These are phyloP conservation scores for Candida lessepsii DNA, from an alignment of 805 yeast genomes.

Conservation along the genomic window DNA sequence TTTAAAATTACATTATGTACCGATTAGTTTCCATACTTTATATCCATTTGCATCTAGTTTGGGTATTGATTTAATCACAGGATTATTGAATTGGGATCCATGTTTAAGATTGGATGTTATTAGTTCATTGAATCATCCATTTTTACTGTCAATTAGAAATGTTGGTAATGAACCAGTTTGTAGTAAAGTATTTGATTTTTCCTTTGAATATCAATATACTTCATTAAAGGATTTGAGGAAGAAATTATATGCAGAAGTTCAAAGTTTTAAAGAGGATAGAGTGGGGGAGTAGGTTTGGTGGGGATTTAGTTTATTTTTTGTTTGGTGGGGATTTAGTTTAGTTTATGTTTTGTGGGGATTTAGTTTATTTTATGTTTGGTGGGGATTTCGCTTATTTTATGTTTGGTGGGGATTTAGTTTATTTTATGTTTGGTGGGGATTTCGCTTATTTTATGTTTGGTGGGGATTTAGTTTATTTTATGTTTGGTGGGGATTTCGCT, in stretches of 20 bases:
- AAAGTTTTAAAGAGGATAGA: conserved; percentile 10
- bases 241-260: conserved; percentile 53
- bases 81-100: conserved; percentile 66
- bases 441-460: too few relatives aligned
- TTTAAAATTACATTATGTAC: conserved; percentile 42
- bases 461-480: too few relatives aligned
- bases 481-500: too few relatives aligned
- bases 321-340: too few relatives aligned
- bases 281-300: conserved; percentile 1
- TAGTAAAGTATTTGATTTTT: conserved; percentile 55
- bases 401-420: too few relatives aligned
- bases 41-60: conserved; percentile 60
- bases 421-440: too few relatives aligned
- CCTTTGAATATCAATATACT: conserved; percentile 48
- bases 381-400: too few relatives aligned
- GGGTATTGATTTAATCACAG: conserved; percentile 53
- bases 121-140: conserved; percentile 57
- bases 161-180: conserved; percentile 55
- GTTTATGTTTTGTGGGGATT: too few relatives aligned
- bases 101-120: conserved; percentile 52
- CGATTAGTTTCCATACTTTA: conserved; percentile 47
- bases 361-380: too few relatives aligned
- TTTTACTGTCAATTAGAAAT: conserved; percentile 53
- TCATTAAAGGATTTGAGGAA: conserved; percentile 41
- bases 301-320: too few relatives aligned